A percentile compares a stretch with the other conserved stretches of the same genome.
These are phyloP conservation scores for Sporodiniella umbellata DNA, from an alignment of 371 early-diverging fungal genomes.

Conservation along the genomic window DNA sequence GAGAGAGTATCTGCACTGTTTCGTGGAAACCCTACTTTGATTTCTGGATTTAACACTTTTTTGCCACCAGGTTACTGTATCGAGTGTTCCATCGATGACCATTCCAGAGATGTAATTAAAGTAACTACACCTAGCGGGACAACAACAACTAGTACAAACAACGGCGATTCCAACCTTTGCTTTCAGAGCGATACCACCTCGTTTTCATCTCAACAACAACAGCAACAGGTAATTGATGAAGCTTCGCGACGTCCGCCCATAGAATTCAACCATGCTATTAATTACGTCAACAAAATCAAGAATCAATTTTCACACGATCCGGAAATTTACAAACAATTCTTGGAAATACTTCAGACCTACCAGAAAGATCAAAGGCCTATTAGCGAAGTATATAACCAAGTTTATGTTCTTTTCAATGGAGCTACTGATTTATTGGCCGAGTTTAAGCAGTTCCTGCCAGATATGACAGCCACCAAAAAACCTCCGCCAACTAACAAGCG, in stretches of 20 bases:
- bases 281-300: constrained; percentile 97
- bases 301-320: constrained; percentile 77
- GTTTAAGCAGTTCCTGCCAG: constrained; percentile 93
- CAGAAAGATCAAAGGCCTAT: constrained; percentile 90
- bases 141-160: constrained; percentile 39
- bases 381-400: constrained; percentile 87
- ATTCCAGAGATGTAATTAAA: constrained; percentile 57
- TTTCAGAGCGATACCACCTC: constrained; percentile 3
- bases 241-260: constrained; percentile 47
- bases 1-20: constrained; percentile 93
- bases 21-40: constrained; percentile 84
- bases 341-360: constrained; percentile 92
- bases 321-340: constrained; percentile 89
- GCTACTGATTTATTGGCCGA: constrained; percentile 89
- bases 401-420: constrained; percentile 76
- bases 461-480: constrained; percentile 3
- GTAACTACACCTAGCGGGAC: constrained; percentile 82
- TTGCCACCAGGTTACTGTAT: constrained; percentile 95
- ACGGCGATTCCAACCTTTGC: constrained; percentile 14
- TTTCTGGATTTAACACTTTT: constrained; percentile 98
- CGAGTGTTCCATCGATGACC: constrained; percentile 72
- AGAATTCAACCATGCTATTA: constrained; percentile 96
- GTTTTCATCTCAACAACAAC: constrained; percentile 1
- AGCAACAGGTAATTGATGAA: neutral
- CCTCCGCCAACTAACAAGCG: neutral